Evolutionary conservation across 2,329 filamentous ascomycete genomes (phyloP).

Genomic region (Apiospora kogelbergensis): DNA sequence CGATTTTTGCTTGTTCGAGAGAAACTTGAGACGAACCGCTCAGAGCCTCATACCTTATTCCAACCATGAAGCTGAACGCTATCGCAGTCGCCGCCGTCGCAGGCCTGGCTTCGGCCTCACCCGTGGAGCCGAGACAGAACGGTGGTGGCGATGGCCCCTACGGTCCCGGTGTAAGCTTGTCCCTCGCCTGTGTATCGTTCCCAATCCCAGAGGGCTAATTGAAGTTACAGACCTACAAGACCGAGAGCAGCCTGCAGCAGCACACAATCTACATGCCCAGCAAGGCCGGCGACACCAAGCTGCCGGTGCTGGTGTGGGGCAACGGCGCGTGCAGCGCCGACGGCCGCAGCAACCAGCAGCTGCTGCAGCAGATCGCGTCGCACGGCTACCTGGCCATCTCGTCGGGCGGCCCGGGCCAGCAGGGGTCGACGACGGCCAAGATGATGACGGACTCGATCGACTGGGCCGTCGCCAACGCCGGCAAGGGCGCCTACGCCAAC

Average conservation of each 20-base stretch:
- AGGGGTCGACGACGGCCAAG: slow-evolving; percentile 23
- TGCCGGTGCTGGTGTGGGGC: slow-evolving; percentile 31
- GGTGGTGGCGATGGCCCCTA: neutral
- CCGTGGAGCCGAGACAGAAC: neutral
- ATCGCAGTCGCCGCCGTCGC: neutral
- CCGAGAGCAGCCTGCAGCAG: slow-evolving; percentile 12
- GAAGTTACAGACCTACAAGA: slow-evolving; percentile 1
- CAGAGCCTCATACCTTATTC: neutral
- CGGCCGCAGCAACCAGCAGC: slow-evolving; percentile 15
- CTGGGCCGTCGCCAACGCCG: slow-evolving; percentile 21
- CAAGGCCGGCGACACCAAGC: slow-evolving; percentile 13
- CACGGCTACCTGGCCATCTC: slow-evolving; percentile 27
- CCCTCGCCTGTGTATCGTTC: no score
- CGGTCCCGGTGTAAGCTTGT: neutral
- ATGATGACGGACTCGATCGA: slow-evolving; percentile 22
- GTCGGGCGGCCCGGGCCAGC: slow-evolving; percentile 18
- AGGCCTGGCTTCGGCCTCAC: neutral
- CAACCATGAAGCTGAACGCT: neutral
- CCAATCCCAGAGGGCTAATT: no score
- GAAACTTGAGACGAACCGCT: neutral
- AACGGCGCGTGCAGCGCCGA: slow-evolving; percentile 29
- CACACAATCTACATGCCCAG: slow-evolving; percentile 27
- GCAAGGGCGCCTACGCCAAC: slow-evolving; percentile 18
- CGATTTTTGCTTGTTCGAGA: no score
- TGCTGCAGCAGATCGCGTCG: slow-evolving; percentile 26